Evolutionary conservation across 352 stramenopile species (phyloP), one percentile per base, ranked within the genome.

Genomic region (Phytophthora europaea): DNA sequence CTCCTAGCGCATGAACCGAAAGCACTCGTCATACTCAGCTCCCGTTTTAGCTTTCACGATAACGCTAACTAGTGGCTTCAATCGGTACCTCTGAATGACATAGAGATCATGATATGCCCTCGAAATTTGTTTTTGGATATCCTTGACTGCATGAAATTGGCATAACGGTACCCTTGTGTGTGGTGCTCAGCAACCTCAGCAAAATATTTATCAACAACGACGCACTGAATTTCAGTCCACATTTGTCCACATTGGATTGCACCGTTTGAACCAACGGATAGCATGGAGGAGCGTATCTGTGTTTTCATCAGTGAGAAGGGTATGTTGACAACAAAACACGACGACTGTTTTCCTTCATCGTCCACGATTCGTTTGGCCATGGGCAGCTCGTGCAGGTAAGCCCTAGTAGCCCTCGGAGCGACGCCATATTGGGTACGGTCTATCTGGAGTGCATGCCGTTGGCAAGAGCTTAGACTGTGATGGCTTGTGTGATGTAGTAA

Each of bases 61-160:
- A 7, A 65, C 43, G 22, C 58, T 65, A 16, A 48, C 7, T 28
- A 65, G 4, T n/a, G 28, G 58, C n/a, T 65, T 65, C 8, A 65
- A n/a, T 2, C 58, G 33, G 12, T 1, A 13, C 7, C 33, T 38
- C 12, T 38, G 33, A 38, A 38, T 38, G 1, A 9, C 7, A 13
- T 6, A 38, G 13, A 45, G 36, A 3, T 9, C 36, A 47, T 47
- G 18, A 4, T 47, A 8, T 6, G 38, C 38, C 38, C 18, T 47
- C 2, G 38, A 47, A 6, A 47, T 47, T 12, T 12, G 38, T 10
- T 47, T 12, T 15, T 47, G 38, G 2, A 47, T 47, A 12, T 47
- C 16, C 38, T 47, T n/a, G 7, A 47, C 6, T 47, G 38, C 38
- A 12, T 47, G 38, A 47, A 47, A 47, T 15, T 47, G 45, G 2